Percentiles rank a stretch among this genome's conserved stretches.
Evolutionary conservation across 805 yeast genomes (phyloP).

Genomic region (Saturnispora galanensis): DNA sequence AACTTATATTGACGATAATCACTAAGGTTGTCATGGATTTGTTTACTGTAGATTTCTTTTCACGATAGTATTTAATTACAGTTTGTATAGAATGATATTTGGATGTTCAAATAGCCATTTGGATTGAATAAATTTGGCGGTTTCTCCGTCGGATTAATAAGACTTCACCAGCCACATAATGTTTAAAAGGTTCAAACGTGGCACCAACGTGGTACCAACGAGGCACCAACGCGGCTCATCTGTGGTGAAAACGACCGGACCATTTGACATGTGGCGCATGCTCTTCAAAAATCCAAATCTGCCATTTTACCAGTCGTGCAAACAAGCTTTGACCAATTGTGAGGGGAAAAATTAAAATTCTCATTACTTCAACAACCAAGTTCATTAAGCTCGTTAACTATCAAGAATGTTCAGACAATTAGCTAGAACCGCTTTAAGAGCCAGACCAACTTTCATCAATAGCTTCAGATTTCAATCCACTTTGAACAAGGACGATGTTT

Average conservation of each 20-base stretch:
- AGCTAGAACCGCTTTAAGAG: conserved; percentile 1
- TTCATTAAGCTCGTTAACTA: too few relatives aligned
- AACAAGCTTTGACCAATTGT: not conserved
- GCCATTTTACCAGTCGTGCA: not conserved
- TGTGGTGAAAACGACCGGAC: not conserved
- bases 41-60: too few relatives aligned
- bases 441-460: conserved; percentile 1
- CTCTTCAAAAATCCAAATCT: not conserved
- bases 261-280: not conserved
- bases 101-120: too few relatives aligned
- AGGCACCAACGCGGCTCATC: not conserved
- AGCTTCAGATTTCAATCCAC: conserved; percentile 19
- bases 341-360: not conserved
- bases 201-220: too few relatives aligned
- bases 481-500: conserved; percentile 67
- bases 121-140: too few relatives aligned
- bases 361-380: not conserved
- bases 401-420: not conserved
- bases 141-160: too few relatives aligned
- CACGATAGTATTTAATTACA: too few relatives aligned
- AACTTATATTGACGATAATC: too few relatives aligned
- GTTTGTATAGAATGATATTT: too few relatives aligned
- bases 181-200: too few relatives aligned
- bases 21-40: too few relatives aligned
- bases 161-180: too few relatives aligned